Percentiles rank a stretch among this genome's conserved stretches.
These are phyloP conservation scores for Acer negundo DNA, from an alignment of 345 rosid species.

Conservation along the genomic window DNA sequence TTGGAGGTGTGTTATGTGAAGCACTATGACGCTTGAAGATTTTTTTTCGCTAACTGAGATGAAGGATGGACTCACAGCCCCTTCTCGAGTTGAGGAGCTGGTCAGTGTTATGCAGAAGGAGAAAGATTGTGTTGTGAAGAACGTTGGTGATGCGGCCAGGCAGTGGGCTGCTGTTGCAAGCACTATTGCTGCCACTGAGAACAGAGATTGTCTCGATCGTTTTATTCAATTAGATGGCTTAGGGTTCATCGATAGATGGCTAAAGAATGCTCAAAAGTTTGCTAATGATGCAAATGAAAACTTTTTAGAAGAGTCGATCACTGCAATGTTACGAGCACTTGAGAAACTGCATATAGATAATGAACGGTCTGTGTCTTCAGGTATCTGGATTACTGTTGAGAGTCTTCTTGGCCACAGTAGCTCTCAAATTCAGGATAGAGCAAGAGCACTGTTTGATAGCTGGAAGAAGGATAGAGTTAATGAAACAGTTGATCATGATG, in stretches of 20 bases:
- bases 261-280: slow-evolving; percentile 58
- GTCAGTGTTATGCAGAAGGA: slow-evolving; percentile 70
- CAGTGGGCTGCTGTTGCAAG: slow-evolving; percentile 93
- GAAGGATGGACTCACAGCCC: slow-evolving; percentile 83
- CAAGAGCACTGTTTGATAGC: slow-evolving; percentile 57
- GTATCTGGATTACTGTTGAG: slow-evolving; percentile 65
- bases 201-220: slow-evolving; percentile 85
- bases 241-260: slow-evolving; percentile 70
- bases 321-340: slow-evolving; percentile 67
- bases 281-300: slow-evolving; percentile 47
- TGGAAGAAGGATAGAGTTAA: slow-evolving; percentile 50
- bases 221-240: slow-evolving; percentile 88
- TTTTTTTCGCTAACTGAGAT: slow-evolving; percentile 85
- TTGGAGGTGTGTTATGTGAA: slow-evolving; percentile 50
- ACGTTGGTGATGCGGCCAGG: slow-evolving; percentile 71
- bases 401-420: slow-evolving; percentile 67
- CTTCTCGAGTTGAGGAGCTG: slow-evolving; percentile 79
- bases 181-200: slow-evolving; percentile 76
- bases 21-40: slow-evolving; percentile 87
- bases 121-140: slow-evolving; percentile 63
- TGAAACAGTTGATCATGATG: slow-evolving; percentile 31
- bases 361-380: slow-evolving; percentile 69
- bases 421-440: slow-evolving; percentile 66
- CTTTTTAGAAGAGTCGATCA: slow-evolving; percentile 70
- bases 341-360: slow-evolving; percentile 69